A percentile compares a stretch with the other conserved stretches of the same genome.
These are phyloP conservation scores for Aspergillus clavatus DNA, from an alignment of 2,329 filamentous ascomycete species.

Conservation along the genomic window DNA sequence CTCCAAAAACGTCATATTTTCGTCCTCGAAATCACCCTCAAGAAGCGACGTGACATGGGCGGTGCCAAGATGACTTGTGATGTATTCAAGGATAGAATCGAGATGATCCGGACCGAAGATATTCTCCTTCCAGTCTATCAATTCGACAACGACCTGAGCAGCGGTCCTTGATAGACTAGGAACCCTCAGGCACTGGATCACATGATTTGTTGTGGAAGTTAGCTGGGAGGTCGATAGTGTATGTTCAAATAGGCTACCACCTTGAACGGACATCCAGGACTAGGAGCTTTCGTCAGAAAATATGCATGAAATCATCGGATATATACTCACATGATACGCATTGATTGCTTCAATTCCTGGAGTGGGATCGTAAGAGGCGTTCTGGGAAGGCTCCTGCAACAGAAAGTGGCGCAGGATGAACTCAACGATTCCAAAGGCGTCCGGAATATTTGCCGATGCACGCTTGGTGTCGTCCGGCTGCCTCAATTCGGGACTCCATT, in stretches of 20 bases:
- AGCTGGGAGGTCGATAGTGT: conserved; percentile 17
- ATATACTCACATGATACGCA: conserved; percentile 32
- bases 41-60: conserved; percentile 29
- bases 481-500: conserved; percentile 19
- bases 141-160: conserved; percentile 33
- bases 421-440: conserved; percentile 35
- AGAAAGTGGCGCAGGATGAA: conserved; percentile 32
- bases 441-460: conserved; percentile 28
- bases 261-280: conserved; percentile 34
- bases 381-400: conserved; percentile 18
- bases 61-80: conserved; percentile 32
- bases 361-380: conserved; percentile 16
- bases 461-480: conserved; percentile 12
- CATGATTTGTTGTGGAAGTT: conserved; percentile 17
- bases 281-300: conserved; percentile 7
- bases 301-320: conserved; percentile 4
- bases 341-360: conserved; percentile 33
- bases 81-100: conserved; percentile 28
- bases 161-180: conserved; percentile 26
- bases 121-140: conserved; percentile 26
- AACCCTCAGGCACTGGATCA: conserved; percentile 24
- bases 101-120: conserved; percentile 25
- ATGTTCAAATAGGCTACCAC: conserved; percentile 20
- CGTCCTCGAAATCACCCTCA: conserved; percentile 34
- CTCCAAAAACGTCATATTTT: conserved; percentile 38